Evolutionary conservation across 2,329 filamentous ascomycete species (phyloP), one percentile per base, ranked within the genome.

Genomic region (Bipolaris gigantea): DNA sequence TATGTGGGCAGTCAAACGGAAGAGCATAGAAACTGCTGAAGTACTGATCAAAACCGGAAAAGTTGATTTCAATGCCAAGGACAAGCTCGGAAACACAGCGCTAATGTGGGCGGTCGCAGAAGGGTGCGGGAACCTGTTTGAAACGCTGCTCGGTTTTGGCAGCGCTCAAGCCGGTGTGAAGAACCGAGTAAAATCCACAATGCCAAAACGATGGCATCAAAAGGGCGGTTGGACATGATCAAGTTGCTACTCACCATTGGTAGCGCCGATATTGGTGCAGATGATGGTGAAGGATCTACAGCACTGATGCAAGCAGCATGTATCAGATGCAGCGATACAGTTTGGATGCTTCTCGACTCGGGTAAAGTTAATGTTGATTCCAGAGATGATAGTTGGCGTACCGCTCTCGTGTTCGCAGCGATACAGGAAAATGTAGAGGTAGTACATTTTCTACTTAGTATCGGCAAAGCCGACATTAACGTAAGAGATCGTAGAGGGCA

Each of bases 341-440:
- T 42, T 8, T 6, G 23, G 8, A 7, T 32, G 27, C 2, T 52
- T 4, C 21, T 61, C 7, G 27, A 30, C 13, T 34, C 16, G 39
- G 48, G 54, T 8, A 44, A 50, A 33, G 52, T 33, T 23, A 27
- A 60, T 15, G 35, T 57, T 25, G 15, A 61, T 4, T 27, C 25
- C 5, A 13, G 10, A 4, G 27, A 30, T 11, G 4, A 5, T 3
- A 2, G 4, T 5, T 33, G 39, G 15, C 4, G 3, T 15, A 30
- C 27, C 5, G 27, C 27, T 11, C 25, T 27, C 2, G 11, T 27
- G 2, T 4, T 27, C 25, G 25, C 25, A 27, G 25, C 9, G 9
- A 11, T 4, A 27, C 9, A 11, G 9, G 25, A 1, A 2, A 27
- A 27, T 7, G 7, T 11, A 2, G 25, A 11, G 25, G 4, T 11